Base-by-base conservation (phyloP, 495 filamentous ascomycete species). In the Letharia lupina region DNA sequence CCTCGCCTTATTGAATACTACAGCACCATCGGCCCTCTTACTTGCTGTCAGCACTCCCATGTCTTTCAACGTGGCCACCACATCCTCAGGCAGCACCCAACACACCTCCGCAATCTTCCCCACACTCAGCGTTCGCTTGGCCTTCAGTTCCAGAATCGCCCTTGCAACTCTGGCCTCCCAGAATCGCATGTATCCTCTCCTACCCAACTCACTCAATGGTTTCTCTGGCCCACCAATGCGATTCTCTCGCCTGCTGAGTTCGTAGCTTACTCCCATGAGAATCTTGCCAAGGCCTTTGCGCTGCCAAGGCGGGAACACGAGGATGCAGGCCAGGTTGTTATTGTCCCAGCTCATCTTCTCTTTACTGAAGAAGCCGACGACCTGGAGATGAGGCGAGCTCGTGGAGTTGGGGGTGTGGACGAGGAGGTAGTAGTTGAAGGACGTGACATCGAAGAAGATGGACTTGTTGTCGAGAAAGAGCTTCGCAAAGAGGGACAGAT, bases 331-430 rank as follows among this genome's bases (percentile, higher is more conserved):
- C 0, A 99, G 84, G 69, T 98, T 99, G 75, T 98, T 97, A 70
- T 94, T 91, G 72, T 99, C 94, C 94, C 94, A 99, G 6, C 90
- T 94, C 76, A 96, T 87, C 72, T 98, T 98, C 78, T 99, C 94
- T 73, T 98, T 98, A 33, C 89, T 93, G 82, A 96, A 99, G 83
- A 96, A 99, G 61, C 95, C 94, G 11, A 96, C 84, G 41, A 97
- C 87, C 60, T 86, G 84, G 42, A 63, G 28, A 23, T 50, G 61
- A 41, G 75, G 72, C 42, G 74, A 75, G 2, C 72, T 67, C 41
- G 75, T 72, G 67, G 76, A 71, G 2, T 76, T 61, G 10, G 77
- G 67, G 72, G 83, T 87, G 66, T 87, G 79, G 58, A 90, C 84
- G 63, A 98, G 86, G 31, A 96, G 86, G 74, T 96, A 98, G 81